These are phyloP conservation scores for Ascochyta fabae DNA, from an alignment of 2,329 filamentous ascomycete species.

Conservation along the genomic window DNA sequence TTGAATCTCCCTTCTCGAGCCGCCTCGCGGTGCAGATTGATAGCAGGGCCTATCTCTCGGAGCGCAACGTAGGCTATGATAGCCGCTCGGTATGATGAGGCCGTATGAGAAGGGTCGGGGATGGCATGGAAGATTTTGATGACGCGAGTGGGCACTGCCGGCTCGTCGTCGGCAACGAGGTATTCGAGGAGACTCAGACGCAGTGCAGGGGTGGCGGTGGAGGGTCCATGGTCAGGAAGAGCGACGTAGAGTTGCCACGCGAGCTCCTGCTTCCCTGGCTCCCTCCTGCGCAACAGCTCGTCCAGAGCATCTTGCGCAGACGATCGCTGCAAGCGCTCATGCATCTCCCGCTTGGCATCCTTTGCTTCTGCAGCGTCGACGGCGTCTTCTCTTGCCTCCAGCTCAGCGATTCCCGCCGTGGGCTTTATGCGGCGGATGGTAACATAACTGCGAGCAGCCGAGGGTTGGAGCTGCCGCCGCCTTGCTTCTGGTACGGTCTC, in stretches of 20 bases:
- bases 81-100: slow-evolving; percentile 54
- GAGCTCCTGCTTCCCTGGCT: slow-evolving; percentile 34
- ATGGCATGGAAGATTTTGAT: slow-evolving; percentile 56
- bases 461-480: background rate
- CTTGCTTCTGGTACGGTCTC: background rate
- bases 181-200: slow-evolving; percentile 39
- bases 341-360: slow-evolving; percentile 29
- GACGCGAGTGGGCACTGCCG: slow-evolving; percentile 51
- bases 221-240: slow-evolving; percentile 22
- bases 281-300: slow-evolving; percentile 20
- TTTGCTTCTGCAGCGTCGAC: slow-evolving; percentile 16
- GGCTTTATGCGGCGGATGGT: background rate
- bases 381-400: slow-evolving; percentile 8
- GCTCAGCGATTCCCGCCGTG: background rate
- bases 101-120: slow-evolving; percentile 43
- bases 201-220: slow-evolving; percentile 12
- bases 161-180: slow-evolving; percentile 25
- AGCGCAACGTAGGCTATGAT: slow-evolving; percentile 55
- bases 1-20: background rate
- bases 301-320: slow-evolving; percentile 29
- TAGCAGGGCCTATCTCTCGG: slow-evolving; percentile 47
- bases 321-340: slow-evolving; percentile 20
- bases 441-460: slow-evolving; percentile 1
- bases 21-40: slow-evolving; percentile 44
- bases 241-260: slow-evolving; percentile 49